Base-by-base conservation (phyloP, 495 filamentous ascomycete genomes). In the Trichoderma gamsii region DNA sequence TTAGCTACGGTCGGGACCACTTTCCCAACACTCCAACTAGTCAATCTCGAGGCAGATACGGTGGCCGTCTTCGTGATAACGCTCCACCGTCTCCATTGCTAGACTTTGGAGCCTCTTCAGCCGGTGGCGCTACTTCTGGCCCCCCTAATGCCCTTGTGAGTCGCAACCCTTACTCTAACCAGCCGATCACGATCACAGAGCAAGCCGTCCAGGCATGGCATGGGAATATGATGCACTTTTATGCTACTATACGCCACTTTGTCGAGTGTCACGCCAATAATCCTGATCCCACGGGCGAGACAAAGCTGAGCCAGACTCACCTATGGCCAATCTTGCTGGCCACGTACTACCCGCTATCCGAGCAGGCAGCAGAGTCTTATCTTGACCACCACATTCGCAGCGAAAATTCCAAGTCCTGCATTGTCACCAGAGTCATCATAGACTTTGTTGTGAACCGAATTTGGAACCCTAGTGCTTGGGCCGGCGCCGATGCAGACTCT, bases 371-470 rank as follows among this genome's bases (percentile, higher is more conserved):
- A 7, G 65, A 43, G 12, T 66, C 65, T 9, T 66, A 66, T 18
- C 65, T 66, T 16, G 65, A 46, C 7, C 25, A 25, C 11, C 65
- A 66, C n/a, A n/a, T 66, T n/a, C 41, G 41, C 21, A 32, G 43
- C 65, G 27, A 46, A 44, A 46, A 66, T 8, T 43, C 41, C 43
- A 66, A 66, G 13, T 32, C 27, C 6, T 66, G 65, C 27, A 43
- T 66, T 23, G 65, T 66, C 41, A 66, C 65, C 25, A 43, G 65
- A n/a, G 65, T 66, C 25, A 66, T 66, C 43, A 66, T 66, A 9
- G 65, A 66, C 43, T 66, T 46, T n/a, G 65, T 66, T 15, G 65
- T 66, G 41, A 66, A 66, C 43, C 65, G 41, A n/a, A 41, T 66
- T 25, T 66, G 65, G 65, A 49, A 32, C 13, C 43, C 65, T 15